These are phyloP conservation scores for Calonectria pseudoreteaudii DNA, from an alignment of 2,329 filamentous ascomycete species.

Conservation along the genomic window DNA sequence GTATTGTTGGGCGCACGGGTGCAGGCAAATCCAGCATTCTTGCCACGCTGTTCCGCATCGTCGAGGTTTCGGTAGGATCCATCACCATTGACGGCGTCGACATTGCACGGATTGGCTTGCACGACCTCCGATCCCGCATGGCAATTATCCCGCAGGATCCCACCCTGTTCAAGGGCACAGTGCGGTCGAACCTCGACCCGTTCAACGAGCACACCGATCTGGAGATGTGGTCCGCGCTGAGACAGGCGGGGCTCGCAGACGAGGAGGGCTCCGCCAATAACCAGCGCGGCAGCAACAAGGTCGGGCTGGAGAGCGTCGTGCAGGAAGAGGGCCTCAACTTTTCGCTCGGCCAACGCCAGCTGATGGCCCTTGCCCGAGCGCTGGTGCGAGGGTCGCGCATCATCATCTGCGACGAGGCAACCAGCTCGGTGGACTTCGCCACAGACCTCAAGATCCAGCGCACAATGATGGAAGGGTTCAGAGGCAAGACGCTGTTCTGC, in stretches of 20 bases:
- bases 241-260: slow-evolving; percentile 75
- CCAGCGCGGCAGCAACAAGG: slow-evolving; percentile 67
- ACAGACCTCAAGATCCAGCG: slow-evolving; percentile 95
- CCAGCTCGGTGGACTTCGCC: slow-evolving; percentile 92
- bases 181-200: slow-evolving; percentile 83
- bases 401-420: slow-evolving; percentile 97
- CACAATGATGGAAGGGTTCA: slow-evolving; percentile 87
- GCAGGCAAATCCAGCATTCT: slow-evolving; percentile 88
- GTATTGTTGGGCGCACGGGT: slow-evolving; percentile 84
- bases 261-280: slow-evolving; percentile 47
- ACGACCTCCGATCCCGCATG: slow-evolving; percentile 79
- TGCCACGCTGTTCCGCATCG: slow-evolving; percentile 82
- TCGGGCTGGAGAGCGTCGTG: slow-evolving; percentile 85
- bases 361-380: slow-evolving; percentile 93
- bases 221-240: slow-evolving; percentile 80
- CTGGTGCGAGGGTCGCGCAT: slow-evolving; percentile 89
- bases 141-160: slow-evolving; percentile 89
- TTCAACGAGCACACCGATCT: slow-evolving; percentile 82
- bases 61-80: slow-evolving; percentile 71
- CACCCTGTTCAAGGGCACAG: slow-evolving; percentile 85
- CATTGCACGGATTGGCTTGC: slow-evolving; percentile 79
- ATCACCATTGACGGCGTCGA: slow-evolving; percentile 75
- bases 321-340: slow-evolving; percentile 97
- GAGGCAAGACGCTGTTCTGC: slow-evolving; percentile 87
- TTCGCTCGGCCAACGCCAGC: slow-evolving; percentile 91